Evolutionary conservation across 2,329 filamentous ascomycete genomes (phyloP).

Genomic region (Neofusicoccum laricinum): DNA sequence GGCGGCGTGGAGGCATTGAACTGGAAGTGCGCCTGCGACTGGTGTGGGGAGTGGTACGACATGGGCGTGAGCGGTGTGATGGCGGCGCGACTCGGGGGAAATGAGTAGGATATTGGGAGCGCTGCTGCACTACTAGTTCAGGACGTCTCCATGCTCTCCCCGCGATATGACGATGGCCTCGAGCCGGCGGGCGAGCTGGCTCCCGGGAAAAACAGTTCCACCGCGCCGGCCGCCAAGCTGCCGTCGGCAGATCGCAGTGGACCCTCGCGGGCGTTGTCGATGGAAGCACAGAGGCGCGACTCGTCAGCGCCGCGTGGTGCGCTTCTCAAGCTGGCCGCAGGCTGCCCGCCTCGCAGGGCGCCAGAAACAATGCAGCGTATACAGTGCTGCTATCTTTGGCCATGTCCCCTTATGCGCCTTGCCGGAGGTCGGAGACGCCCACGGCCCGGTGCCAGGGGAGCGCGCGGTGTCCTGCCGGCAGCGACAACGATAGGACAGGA

Average conservation of each 20-base stretch:
- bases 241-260: neutral
- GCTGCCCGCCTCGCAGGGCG: neutral
- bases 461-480: neutral
- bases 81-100: neutral
- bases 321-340: neutral
- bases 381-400: neutral
- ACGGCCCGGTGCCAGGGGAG: neutral
- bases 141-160: conserved; percentile 6
- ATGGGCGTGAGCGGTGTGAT: conserved; percentile 22
- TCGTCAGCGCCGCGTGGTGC: neutral
- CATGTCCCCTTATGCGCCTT: neutral
- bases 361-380: neutral
- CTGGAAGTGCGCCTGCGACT: conserved; percentile 31
- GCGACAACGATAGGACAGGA: neutral
- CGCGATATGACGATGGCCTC: conserved; percentile 2
- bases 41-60: conserved; percentile 37
- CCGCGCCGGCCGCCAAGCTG: neutral
- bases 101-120: conserved; percentile 11
- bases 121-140: conserved; percentile 12
- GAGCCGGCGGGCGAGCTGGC: neutral
- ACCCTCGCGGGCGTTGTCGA: neutral
- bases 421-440: neutral
- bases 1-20: conserved; percentile 45
- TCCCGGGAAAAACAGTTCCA: neutral
- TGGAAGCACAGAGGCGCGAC: neutral